Evolutionary conservation across 192 early-diverging fungal species (phyloP).

Genomic region (Coemansia sp.): DNA sequence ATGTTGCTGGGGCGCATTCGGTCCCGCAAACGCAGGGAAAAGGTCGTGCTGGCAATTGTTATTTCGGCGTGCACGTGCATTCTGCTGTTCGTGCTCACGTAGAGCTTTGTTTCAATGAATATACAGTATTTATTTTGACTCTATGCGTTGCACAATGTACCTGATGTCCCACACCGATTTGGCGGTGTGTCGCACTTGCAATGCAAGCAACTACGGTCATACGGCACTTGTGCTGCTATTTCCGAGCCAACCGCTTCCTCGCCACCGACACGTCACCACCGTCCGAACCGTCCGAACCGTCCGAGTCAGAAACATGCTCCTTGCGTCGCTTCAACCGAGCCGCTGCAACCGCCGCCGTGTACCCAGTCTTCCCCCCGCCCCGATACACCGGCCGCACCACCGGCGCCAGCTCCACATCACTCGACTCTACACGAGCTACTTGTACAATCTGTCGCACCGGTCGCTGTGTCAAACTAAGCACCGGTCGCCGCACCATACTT

Average conservation of each 20-base stretch:
- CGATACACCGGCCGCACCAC: neutral
- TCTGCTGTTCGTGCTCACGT: conserved; percentile 28
- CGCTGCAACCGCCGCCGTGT: conserved; percentile 20
- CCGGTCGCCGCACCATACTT: neutral
- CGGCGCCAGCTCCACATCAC: neutral
- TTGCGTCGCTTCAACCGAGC: conserved; percentile 1
- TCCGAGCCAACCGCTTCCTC: neutral
- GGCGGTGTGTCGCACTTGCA: too few relatives aligned
- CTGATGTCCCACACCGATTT: too few relatives aligned
- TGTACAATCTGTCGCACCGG: too few relatives aligned
- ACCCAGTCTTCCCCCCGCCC: conserved; percentile 35
- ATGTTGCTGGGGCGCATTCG: conserved; percentile 49
- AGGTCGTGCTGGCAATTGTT: conserved; percentile 45
- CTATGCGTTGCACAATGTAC: too few relatives aligned
- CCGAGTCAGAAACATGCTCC: neutral
- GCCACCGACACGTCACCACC: neutral
- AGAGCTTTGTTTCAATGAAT: neutral
- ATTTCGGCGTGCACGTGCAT: conserved; percentile 44
- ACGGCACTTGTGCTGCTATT: neutral
- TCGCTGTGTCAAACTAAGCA: neutral
- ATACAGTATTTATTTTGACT: too few relatives aligned
- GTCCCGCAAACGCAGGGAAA: conserved; percentile 52
- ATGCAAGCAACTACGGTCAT: too few relatives aligned
- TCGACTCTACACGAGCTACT: neutral
- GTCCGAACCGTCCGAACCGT: neutral